A percentile compares a stretch with the other conserved stretches of the same genome.
Evolutionary conservation across 2,329 filamentous ascomycete species (phyloP).

Genomic region (Anthostomella pinea): DNA sequence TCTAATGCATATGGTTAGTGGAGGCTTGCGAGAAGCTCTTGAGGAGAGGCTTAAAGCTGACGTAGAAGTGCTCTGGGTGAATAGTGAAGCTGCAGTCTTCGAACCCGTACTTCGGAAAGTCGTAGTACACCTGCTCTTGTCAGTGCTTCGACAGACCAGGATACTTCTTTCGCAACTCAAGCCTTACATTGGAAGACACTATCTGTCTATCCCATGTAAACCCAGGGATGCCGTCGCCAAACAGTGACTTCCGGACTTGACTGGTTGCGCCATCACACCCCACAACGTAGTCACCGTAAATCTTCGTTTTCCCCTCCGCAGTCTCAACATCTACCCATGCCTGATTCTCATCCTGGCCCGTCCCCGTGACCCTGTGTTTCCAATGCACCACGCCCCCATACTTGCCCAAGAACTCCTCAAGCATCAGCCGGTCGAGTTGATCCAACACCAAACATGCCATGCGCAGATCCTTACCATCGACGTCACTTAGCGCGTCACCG

Average conservation of each 20-base stretch:
- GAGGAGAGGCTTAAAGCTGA: no score
- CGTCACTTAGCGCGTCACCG: conserved; percentile 30
- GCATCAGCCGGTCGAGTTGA: conserved; percentile 42
- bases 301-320: conserved; percentile 33
- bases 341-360: conserved; percentile 44
- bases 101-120: conserved; percentile 53
- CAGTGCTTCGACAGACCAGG: conserved; percentile 3
- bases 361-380: conserved; percentile 43
- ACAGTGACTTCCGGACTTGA: conserved; percentile 45
- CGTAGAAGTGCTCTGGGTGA: conserved; percentile 56
- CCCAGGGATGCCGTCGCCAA: conserved; percentile 56
- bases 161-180: background rate
- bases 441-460: conserved; percentile 41
- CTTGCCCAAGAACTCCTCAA: conserved; percentile 37
- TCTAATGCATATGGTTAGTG: no score
- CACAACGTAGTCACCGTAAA: conserved; percentile 51
- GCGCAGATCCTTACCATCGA: conserved; percentile 39
- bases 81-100: conserved; percentile 60
- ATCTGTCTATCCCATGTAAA: conserved; percentile 60
- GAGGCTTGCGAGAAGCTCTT: no score
- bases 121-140: conserved; percentile 54
- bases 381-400: conserved; percentile 39
- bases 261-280: conserved; percentile 56
- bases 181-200: conserved; percentile 59
- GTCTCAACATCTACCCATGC: conserved; percentile 46